Conservation (phyloP, 176 grass and related monocot species). For the Rhynchospora pubera region DNA sequence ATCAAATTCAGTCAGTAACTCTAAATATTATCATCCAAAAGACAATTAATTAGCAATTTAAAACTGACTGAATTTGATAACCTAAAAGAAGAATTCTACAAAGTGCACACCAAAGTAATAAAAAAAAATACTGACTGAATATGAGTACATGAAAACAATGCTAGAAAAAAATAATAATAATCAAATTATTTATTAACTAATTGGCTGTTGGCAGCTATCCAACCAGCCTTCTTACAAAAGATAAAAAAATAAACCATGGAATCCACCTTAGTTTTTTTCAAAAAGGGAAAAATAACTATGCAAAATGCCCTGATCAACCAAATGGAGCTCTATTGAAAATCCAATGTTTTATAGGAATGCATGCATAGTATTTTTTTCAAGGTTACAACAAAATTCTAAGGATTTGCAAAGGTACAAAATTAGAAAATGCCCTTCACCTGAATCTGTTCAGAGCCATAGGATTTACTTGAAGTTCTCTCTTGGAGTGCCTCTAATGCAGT, state of each 20-base stretch:
- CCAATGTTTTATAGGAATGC: neutral
- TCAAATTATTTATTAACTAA: too few relatives aligned
- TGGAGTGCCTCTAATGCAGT: conserved; percentile 53
- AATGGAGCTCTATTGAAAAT: neutral
- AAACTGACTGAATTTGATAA: neutral
- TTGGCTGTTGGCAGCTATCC: too few relatives aligned
- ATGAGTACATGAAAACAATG: neutral
- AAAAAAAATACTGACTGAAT: neutral
- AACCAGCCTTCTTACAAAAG: too few relatives aligned
- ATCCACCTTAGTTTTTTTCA: neutral
- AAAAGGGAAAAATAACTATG: neutral
- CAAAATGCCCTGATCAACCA: neutral
- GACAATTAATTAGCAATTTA: neutral
- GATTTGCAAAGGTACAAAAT: neutral
- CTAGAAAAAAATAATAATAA: neutral
- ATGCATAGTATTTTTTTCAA: neutral
- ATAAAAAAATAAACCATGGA: neutral
- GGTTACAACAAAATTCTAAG: neutral
- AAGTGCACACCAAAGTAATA: neutral
- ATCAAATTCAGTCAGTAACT: too few relatives aligned
- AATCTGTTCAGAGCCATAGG: conserved; percentile 77
- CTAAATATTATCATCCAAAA: neutral
- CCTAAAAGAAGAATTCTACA: neutral
- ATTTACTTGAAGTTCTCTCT: conserved; percentile 38
- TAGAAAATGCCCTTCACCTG: conserved; percentile 45